phyloP scores from a whole-genome alignment of 2,329 filamentous ascomycete species.

The Curvularia sp. region DNA sequence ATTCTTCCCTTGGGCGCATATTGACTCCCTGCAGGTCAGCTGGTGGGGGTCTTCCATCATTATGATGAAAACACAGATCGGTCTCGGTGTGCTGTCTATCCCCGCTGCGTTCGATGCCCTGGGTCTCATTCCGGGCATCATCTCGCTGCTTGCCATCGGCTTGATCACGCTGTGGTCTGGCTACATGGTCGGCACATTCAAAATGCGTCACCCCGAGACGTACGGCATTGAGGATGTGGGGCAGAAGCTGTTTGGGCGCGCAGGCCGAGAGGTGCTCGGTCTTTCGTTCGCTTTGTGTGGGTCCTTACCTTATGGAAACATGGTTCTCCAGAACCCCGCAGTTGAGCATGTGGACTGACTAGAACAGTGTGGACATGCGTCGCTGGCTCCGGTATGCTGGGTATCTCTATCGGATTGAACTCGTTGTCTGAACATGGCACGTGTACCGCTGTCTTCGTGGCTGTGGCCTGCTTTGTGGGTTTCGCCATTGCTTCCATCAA shows the following conservation, averaged over 20 bases:
- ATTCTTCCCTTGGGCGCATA: slow-evolving; percentile 1
- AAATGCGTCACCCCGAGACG: slow-evolving; percentile 61
- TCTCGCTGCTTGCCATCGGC: slow-evolving; percentile 53
- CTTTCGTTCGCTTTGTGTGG: slow-evolving; percentile 47
- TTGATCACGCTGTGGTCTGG: slow-evolving; percentile 59
- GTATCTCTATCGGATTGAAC: slow-evolving; percentile 42
- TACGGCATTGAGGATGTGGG: slow-evolving; percentile 67
- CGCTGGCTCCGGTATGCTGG: slow-evolving; percentile 73
- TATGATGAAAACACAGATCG: slow-evolving; percentile 45
- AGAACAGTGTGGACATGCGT: slow-evolving; percentile 59
- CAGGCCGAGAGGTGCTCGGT: slow-evolving; percentile 59
- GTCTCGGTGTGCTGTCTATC: slow-evolving; percentile 59
- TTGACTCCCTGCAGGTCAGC: slow-evolving; percentile 30
- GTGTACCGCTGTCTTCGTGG: slow-evolving; percentile 70
- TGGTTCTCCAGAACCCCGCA: slow-evolving; percentile 18
- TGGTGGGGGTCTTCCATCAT: slow-evolving; percentile 38
- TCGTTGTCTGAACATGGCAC: slow-evolving; percentile 67
- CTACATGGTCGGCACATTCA: slow-evolving; percentile 62
- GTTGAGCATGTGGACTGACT: slow-evolving; percentile 2
- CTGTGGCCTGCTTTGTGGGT: slow-evolving; percentile 66
- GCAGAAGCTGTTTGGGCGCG: slow-evolving; percentile 60
- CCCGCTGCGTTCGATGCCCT: slow-evolving; percentile 56
- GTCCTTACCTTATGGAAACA: slow-evolving; percentile 16
- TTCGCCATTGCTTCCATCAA: slow-evolving; percentile 56
- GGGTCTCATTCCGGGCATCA: slow-evolving; percentile 59